These are phyloP conservation scores for Mrakia gelida DNA, from an alignment of 768 basidiomycete species.

Conservation along the genomic window DNA sequence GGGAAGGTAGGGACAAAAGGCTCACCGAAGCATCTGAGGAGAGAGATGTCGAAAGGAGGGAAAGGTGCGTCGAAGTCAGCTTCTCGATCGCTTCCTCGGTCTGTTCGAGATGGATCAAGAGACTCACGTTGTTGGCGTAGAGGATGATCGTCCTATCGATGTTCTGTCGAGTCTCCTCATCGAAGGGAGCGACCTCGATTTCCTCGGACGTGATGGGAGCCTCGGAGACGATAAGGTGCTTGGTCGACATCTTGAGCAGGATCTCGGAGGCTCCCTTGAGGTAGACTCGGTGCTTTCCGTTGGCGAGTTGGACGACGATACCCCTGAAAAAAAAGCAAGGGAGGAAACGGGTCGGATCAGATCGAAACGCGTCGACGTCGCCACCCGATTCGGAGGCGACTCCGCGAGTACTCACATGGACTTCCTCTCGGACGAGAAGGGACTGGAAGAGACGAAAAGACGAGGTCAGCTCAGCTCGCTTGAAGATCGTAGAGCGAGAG, in stretches of 20 bases:
- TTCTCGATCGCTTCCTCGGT: no score
- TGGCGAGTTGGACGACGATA: slow-evolving; percentile 63
- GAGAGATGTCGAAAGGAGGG: background rate
- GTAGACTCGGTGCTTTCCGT: slow-evolving; percentile 63
- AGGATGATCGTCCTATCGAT: slow-evolving; percentile 68
- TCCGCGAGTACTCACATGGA: slow-evolving; percentile 61
- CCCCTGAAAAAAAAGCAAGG: background rate
- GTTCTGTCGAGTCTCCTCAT: slow-evolving; percentile 67
- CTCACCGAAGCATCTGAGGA: background rate
- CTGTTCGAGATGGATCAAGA: background rate
- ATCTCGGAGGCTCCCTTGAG: slow-evolving; percentile 95
- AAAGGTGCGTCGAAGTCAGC: background rate
- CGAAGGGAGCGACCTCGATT: slow-evolving; percentile 61
- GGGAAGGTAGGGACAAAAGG: background rate
- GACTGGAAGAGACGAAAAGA: slow-evolving; percentile 41
- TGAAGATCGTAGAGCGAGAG: background rate
- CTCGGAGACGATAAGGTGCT: slow-evolving; percentile 63
- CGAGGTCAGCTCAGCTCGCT: background rate
- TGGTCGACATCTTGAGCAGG: slow-evolving; percentile 67
- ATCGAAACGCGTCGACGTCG: background rate
- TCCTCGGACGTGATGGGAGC: slow-evolving; percentile 34
- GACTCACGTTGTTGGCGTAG: slow-evolving; percentile 75
- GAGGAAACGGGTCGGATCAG: background rate
- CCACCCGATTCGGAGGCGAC: background rate
- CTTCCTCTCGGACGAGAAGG: slow-evolving; percentile 90